Base-by-base conservation (phyloP, 805 yeast genomes). In the Nakazawaea sp. region DNA sequence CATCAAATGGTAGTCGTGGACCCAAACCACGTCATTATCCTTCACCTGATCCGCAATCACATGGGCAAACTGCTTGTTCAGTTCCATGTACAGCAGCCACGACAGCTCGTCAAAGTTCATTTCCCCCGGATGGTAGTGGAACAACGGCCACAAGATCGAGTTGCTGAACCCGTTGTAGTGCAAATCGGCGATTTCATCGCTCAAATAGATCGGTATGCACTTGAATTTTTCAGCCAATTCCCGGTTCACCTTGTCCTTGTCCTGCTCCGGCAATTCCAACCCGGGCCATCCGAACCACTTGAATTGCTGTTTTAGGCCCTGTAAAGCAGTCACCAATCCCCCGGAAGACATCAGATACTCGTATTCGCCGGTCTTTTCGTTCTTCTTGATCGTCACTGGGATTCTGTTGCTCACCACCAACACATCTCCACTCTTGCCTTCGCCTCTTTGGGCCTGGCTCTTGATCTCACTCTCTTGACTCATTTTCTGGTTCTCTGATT, bases 221-320 rank as follows among this genome's bases (percentile, higher is more conserved):
- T 81, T 81, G 67, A 88, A 92, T 54, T 86, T 78, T 24, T 72
- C 74, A 55, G 70, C 68, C 41, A 92, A 64, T 45, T 89, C 96
- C 16, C 61, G 54, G 41, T 77, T 76, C 38, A 92, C 94, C 40
- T 64, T 63, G 0, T 61, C 74, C 52, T 81, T 80, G 45, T 88
- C 95, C 30, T 68, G 70, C 18, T 70, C 84, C 2, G 95, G 95
- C 4, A 92, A 72, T 48, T 88, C 95, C 53, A 88, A 61, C 9
- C 90, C 94, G 2, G 97, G 96, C 99, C 99, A 92, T 12, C 99
- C 99, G 51, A 85, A 79, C 99, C 99, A 92, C 55, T 88, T 92
- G 61, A 88, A 88, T 33, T 82, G 80, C 52, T 84, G 83, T 57
- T 86, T 86, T 37, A 92, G 64, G 1, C 97, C 97, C 52, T 89